phyloP scores from a whole-genome alignment of 257 asterid genomes.

The Orobanche coerulescens region DNA sequence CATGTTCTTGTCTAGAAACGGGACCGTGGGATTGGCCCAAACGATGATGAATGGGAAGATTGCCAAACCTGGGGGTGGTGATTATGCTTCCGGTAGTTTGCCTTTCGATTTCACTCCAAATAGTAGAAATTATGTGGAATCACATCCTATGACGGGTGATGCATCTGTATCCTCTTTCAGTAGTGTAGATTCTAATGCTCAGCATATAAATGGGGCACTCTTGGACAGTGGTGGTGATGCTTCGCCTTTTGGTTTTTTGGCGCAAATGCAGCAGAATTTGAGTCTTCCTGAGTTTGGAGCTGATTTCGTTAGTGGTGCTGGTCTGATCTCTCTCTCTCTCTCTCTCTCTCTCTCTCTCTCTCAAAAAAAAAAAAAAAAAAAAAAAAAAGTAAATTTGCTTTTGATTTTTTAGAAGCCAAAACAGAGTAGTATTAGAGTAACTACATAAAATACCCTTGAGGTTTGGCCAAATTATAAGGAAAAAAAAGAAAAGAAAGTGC shows the following conservation, averaged over 20 bases:
- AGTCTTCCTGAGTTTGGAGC: constrained; percentile 46
- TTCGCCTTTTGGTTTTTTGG: constrained; percentile 50
- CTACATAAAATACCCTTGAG: neutral
- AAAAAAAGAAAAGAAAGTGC: neutral
- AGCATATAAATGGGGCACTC: constrained; percentile 44
- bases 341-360: no score
- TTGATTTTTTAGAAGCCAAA: neutral
- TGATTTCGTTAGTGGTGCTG: constrained; percentile 47
- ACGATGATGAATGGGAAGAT: constrained; percentile 41
- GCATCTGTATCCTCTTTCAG: constrained; percentile 57
- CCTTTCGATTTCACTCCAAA: constrained; percentile 46
- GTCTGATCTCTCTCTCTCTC: constrained; percentile 38
- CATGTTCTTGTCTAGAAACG: constrained; percentile 45
- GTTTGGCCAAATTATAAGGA: neutral
- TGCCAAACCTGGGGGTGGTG: constrained; percentile 48
- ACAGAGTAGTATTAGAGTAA: neutral
- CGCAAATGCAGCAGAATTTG: constrained; percentile 43
- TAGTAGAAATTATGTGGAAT: constrained; percentile 45
- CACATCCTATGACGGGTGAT: constrained; percentile 54
- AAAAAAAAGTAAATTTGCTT: no score
- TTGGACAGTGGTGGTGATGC: constrained; percentile 50
- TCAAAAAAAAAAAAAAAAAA: no score
- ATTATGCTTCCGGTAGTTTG: constrained; percentile 45
- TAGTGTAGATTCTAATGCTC: constrained; percentile 54
- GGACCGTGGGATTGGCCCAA: constrained; percentile 42